Evolutionary conservation across 148 eudicot species (phyloP).

Genomic region (Tetragonia tetragonoides): DNA sequence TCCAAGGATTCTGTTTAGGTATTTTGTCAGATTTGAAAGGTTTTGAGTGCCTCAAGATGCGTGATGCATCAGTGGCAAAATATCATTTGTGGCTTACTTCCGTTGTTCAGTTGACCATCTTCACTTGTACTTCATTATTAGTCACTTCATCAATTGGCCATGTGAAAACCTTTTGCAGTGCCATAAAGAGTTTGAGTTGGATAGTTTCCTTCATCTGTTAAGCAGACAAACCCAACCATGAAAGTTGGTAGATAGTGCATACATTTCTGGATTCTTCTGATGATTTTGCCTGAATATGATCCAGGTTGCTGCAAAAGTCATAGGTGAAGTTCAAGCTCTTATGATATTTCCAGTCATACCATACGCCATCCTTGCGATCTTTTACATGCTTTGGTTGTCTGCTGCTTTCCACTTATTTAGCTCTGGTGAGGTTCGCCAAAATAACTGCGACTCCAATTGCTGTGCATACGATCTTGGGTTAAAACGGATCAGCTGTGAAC

Average conservation of each 20-base stretch:
- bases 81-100: not conserved
- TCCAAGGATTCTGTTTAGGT: not conserved
- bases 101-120: not conserved
- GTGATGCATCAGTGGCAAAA: not conserved
- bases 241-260: not conserved
- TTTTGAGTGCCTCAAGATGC: not conserved
- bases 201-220: not conserved
- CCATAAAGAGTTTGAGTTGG: not conserved
- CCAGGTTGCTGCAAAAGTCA: slow-evolving; percentile 97
- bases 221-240: not conserved
- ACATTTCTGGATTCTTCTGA: slow-evolving; percentile 7
- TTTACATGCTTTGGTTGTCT: slow-evolving; percentile 89
- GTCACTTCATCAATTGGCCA: not conserved
- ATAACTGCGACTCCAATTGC: slow-evolving; percentile 71
- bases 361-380: slow-evolving; percentile 64
- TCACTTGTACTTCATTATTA: not conserved
- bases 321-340: slow-evolving; percentile 92
- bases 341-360: slow-evolving; percentile 91
- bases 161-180: not conserved
- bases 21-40: not conserved
- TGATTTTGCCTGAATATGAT: slow-evolving; percentile 16
- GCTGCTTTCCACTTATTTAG: slow-evolving; percentile 87
- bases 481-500: slow-evolving; percentile 73
- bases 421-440: slow-evolving; percentile 77
- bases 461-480: slow-evolving; percentile 84